phyloP scores from a whole-genome alignment of 2,329 filamentous ascomycete genomes.

The Penicillium carneum region DNA sequence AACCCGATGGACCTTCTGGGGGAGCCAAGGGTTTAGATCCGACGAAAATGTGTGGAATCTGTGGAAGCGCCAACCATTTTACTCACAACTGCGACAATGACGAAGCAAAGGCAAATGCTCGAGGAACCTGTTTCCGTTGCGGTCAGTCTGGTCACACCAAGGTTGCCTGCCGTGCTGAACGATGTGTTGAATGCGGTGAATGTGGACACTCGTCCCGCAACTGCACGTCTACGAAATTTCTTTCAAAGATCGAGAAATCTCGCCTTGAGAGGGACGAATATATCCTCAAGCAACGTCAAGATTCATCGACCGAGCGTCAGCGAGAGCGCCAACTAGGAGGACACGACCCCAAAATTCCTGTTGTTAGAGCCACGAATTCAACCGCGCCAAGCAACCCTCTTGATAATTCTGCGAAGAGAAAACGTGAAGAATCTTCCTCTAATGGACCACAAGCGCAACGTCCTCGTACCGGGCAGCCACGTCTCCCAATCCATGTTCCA shows the following conservation, averaged over 20 bases:
- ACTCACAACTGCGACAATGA: slow-evolving; percentile 56
- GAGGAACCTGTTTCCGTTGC: slow-evolving; percentile 55
- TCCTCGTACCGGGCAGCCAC: slow-evolving; percentile 37
- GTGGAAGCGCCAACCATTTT: slow-evolving; percentile 56
- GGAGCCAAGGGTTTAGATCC: slow-evolving; percentile 54
- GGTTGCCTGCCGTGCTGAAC: slow-evolving; percentile 48
- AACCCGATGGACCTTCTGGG: slow-evolving; percentile 52
- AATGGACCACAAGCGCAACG: slow-evolving; percentile 39
- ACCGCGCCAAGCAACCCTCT: slow-evolving; percentile 25
- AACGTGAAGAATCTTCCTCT: slow-evolving; percentile 39
- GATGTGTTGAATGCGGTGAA: slow-evolving; percentile 55
- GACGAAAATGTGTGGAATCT: slow-evolving; percentile 53
- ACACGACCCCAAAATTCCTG: slow-evolving; percentile 56
- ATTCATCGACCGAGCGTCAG: slow-evolving; percentile 48
- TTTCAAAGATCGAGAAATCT: slow-evolving; percentile 49
- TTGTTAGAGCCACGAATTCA: slow-evolving; percentile 43
- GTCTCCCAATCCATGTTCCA: slow-evolving; percentile 36
- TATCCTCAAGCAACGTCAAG: slow-evolving; percentile 43
- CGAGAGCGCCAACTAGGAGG: slow-evolving; percentile 53
- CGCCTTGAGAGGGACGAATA: slow-evolving; percentile 50
- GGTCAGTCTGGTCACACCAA: slow-evolving; percentile 49
- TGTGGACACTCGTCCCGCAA: slow-evolving; percentile 50
- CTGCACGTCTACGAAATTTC: slow-evolving; percentile 45
- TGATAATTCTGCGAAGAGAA: slow-evolving; percentile 42
- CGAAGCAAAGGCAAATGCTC: slow-evolving; percentile 48